Conservation (phyloP, 768 basidiomycete genomes). For the Leucocoprinus birnbaumii region DNA sequence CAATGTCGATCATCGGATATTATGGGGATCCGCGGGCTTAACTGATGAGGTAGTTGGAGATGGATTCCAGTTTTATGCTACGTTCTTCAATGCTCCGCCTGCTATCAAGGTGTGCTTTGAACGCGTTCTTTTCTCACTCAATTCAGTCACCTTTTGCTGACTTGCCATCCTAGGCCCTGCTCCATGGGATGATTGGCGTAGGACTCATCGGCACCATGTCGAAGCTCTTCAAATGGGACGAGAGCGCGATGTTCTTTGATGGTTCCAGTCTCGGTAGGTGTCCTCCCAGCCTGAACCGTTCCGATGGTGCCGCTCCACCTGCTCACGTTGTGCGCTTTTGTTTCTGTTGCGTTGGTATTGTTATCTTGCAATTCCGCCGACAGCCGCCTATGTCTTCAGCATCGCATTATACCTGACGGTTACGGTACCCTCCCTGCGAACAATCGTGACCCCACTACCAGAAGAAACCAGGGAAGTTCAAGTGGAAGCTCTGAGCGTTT, state of each 20-base stretch:
- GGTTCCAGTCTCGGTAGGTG: slow-evolving; percentile 82
- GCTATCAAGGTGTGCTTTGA: slow-evolving; percentile 74
- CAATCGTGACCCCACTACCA: slow-evolving; percentile 61
- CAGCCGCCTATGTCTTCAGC: slow-evolving; percentile 74
- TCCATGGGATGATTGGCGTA: slow-evolving; percentile 82
- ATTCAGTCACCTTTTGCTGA: not conserved
- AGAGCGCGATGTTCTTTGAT: slow-evolving; percentile 94
- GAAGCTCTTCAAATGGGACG: slow-evolving; percentile 86
- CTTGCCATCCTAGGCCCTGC: slow-evolving; percentile 55
- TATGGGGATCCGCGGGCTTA: slow-evolving; percentile 55
- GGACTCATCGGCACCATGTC: slow-evolving; percentile 71
- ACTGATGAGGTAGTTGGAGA: slow-evolving; percentile 67
- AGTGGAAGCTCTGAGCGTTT: slow-evolving; percentile 74
- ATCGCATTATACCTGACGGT: slow-evolving; percentile 83
- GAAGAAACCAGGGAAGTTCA: slow-evolving; percentile 62
- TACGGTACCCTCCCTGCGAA: slow-evolving; percentile 72
- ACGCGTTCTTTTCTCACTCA: not conserved
- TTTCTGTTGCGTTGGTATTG: not conserved
- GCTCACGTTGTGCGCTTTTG: not conserved
- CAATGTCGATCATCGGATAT: slow-evolving; percentile 82
- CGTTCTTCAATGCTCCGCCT: slow-evolving; percentile 89
- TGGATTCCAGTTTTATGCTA: slow-evolving; percentile 87
- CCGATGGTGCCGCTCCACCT: not conserved
- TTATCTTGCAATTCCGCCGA: not conserved
- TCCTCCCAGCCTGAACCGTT: not conserved